Evolutionary conservation across 129 eudicot genomes (phyloP).

Genomic region (Flaveria bidentis): DNA sequence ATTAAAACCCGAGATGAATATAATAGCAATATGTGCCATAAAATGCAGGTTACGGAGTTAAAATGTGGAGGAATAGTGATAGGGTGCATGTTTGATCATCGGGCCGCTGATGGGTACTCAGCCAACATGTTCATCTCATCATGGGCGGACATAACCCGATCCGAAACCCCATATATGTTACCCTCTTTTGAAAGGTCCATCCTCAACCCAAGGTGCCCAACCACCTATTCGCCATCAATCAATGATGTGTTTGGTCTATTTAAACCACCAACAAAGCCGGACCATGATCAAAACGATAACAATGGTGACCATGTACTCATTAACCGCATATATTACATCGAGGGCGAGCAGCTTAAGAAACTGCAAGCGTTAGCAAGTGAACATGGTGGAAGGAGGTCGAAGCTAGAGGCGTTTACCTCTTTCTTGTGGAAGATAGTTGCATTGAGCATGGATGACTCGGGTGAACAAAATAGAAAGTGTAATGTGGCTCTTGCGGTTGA

Average conservation of each 20-base stretch:
- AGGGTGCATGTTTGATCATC: slow-evolving; percentile 52
- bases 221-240: slow-evolving; percentile 21
- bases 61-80: slow-evolving; percentile 62
- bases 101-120: slow-evolving; percentile 58
- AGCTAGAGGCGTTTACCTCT: slow-evolving; percentile 50
- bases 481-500: slow-evolving; percentile 55
- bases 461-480: slow-evolving; percentile 19
- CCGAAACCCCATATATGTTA: slow-evolving; percentile 27
- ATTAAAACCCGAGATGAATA: no score
- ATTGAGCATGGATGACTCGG: slow-evolving; percentile 15
- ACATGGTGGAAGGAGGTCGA: slow-evolving; percentile 34
- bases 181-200: slow-evolving; percentile 57
- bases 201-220: slow-evolving; percentile 51
- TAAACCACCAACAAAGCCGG: slow-evolving; percentile 14
- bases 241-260: slow-evolving; percentile 19
- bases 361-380: slow-evolving; percentile 42
- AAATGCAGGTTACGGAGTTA: slow-evolving; percentile 49
- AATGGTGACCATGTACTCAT: slow-evolving; percentile 23
- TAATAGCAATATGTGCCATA: not conserved
- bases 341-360: slow-evolving; percentile 32
- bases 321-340: slow-evolving; percentile 39
- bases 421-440: slow-evolving; percentile 38
- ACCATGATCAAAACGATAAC: not conserved
- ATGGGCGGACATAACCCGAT: slow-evolving; percentile 54
- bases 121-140: slow-evolving; percentile 65